Evolutionary conservation across 2,329 filamentous ascomycete species (phyloP).

Genomic region (Ceratocystis harringtonii): DNA sequence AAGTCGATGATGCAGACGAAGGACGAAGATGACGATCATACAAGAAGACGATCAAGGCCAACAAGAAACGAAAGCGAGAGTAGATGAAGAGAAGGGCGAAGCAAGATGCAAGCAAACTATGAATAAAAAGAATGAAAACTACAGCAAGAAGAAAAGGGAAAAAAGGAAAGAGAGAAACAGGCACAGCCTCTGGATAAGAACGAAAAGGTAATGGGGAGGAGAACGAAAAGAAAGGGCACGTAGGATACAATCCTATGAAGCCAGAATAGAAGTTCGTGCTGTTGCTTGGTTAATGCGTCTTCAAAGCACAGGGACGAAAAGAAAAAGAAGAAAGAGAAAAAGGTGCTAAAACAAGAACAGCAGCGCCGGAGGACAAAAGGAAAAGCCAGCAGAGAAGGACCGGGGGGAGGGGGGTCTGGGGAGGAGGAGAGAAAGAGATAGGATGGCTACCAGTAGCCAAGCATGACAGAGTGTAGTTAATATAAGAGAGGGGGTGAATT

Average conservation of each 20-base stretch:
- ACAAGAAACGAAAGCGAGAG: not conserved
- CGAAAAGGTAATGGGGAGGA: not conserved
- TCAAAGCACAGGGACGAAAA: not conserved
- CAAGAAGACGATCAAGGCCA: not conserved
- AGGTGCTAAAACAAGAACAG: conserved; percentile 2
- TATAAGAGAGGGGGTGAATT: not conserved
- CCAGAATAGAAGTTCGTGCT: conserved; percentile 3
- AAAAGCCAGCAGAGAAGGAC: not conserved
- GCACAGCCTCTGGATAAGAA: not conserved
- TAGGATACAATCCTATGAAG: conserved; percentile 1
- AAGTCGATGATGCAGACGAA: not conserved
- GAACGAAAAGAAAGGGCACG: not conserved
- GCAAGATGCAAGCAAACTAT: not conserved
- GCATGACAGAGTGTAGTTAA: not conserved
- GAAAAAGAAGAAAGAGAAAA: conserved; percentile 8
- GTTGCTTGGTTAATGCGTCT: not conserved
- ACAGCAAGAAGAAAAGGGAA: conserved; percentile 1
- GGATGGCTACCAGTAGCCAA: not conserved
- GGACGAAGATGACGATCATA: not conserved
- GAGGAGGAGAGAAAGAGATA: not conserved
- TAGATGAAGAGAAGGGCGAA: not conserved
- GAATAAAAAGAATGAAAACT: not conserved
- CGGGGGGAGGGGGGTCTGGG: not conserved
- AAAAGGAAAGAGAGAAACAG: not conserved
- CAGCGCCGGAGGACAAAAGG: not conserved